phyloP scores from a whole-genome alignment of 1,284 basidiomycete species.

The Trametes sp. region DNA sequence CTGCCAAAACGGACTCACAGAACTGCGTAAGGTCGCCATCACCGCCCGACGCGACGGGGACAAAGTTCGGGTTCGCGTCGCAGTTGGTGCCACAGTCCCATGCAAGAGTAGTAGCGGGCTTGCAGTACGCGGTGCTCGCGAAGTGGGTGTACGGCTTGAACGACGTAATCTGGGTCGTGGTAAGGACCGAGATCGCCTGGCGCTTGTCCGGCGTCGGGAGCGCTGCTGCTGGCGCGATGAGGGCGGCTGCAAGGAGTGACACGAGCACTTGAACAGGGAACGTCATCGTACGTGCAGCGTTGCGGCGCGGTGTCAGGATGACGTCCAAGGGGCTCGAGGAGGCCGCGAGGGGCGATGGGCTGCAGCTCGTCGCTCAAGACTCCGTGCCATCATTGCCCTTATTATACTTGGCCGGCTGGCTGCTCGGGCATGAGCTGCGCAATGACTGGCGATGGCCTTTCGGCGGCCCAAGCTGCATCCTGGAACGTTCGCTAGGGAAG shows the following conservation, averaged over 20 bases:
- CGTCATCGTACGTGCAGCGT: constrained; percentile 5
- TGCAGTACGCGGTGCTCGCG: constrained; percentile 48
- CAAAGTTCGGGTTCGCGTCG: constrained; percentile 59
- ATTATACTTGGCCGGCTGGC: background rate
- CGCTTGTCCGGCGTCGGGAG: constrained; percentile 14
- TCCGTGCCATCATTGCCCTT: background rate
- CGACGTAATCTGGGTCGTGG: constrained; percentile 40
- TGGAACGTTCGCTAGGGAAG: constrained; percentile 2
- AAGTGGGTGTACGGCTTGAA: constrained; percentile 52
- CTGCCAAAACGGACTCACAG: constrained; percentile 45
- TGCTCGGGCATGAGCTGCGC: background rate
- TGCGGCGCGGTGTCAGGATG: background rate
- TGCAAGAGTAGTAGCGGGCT: constrained; percentile 38
- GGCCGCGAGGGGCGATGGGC: constrained; percentile 3
- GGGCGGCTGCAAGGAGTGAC: constrained; percentile 17
- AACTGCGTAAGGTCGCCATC: constrained; percentile 60
- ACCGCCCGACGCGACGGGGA: constrained; percentile 67
- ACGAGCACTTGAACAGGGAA: constrained; percentile 11
- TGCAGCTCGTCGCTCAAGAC: background rate
- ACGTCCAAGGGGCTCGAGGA: background rate
- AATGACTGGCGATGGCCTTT: background rate
- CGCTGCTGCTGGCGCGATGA: constrained; percentile 10
- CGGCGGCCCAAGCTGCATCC: background rate
- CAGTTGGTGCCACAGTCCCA: constrained; percentile 50
- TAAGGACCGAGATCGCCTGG: constrained; percentile 42